Percentiles rank a stretch among this genome's conserved stretches.
Conservation (phyloP, 1,139 yeast genomes). For the Taphrina populina region DNA sequence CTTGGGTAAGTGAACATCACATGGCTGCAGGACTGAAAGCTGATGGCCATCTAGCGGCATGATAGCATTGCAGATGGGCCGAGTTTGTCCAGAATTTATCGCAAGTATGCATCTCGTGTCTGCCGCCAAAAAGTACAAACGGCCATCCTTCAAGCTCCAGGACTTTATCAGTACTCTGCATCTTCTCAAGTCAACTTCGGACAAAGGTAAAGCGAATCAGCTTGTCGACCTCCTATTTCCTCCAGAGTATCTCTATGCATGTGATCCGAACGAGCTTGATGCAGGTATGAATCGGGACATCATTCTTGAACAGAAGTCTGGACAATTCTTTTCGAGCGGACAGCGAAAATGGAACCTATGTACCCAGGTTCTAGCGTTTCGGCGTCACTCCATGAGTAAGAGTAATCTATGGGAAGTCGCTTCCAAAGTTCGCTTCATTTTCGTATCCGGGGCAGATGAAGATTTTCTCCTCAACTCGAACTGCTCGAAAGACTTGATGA, state of each 20-base stretch:
- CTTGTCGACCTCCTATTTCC: conserved; percentile 24
- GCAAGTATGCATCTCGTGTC: conserved; percentile 24
- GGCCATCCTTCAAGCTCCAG: conserved; percentile 8
- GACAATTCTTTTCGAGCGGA: conserved; percentile 4
- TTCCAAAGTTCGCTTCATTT: conserved; percentile 24
- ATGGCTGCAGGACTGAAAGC: not conserved
- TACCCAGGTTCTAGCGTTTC: conserved; percentile 9
- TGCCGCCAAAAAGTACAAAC: conserved; percentile 11
- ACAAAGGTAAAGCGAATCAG: conserved; percentile 1
- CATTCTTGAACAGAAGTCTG: conserved; percentile 4
- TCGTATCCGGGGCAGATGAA: conserved; percentile 22
- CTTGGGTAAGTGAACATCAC: not conserved
- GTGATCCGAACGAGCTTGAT: conserved; percentile 3
- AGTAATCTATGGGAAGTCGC: conserved; percentile 26
- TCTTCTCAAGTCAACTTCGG: conserved; percentile 10
- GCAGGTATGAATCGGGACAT: conserved; percentile 11
- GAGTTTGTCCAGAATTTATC: conserved; percentile 26
- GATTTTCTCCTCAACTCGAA: conserved; percentile 19
- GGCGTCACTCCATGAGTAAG: conserved; percentile 9
- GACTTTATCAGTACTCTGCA: conserved; percentile 7
- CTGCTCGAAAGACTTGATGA: conserved; percentile 25
- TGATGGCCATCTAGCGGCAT: conserved; percentile 4
- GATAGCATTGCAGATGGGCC: conserved; percentile 32
- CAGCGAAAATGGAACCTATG: conserved; percentile 17
- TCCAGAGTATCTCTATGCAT: conserved; percentile 14